Evolutionary conservation across 768 basidiomycete genomes (phyloP).

Genomic region (Termitomyces sp.): DNA sequence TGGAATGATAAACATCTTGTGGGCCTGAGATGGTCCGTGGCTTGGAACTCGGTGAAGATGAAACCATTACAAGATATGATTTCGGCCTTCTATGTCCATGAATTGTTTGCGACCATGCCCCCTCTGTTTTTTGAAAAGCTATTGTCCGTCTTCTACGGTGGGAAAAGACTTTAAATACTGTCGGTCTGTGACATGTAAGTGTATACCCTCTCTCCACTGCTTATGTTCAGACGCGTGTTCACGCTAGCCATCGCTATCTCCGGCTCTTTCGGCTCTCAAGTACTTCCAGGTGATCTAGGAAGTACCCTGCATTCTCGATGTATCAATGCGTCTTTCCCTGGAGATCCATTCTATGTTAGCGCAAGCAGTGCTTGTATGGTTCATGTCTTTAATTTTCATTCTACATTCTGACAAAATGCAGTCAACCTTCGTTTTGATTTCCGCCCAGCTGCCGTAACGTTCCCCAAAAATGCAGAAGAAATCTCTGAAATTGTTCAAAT

Average conservation of each 20-base stretch:
- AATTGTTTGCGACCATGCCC: too few species aligned
- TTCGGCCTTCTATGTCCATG: too few species aligned
- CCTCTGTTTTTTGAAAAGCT: too few species aligned
- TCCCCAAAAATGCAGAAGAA: constrained; percentile 27
- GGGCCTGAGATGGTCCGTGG: too few species aligned
- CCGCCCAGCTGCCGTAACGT: constrained; percentile 32
- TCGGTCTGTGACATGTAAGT: neutral
- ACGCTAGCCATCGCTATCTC: neutral
- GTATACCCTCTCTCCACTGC: neutral
- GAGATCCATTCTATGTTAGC: neutral
- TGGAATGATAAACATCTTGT: too few species aligned
- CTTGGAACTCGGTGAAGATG: too few species aligned
- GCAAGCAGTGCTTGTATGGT: constrained; percentile 14
- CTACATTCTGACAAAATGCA: neutral
- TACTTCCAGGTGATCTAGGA: neutral
- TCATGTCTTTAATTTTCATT: neutral
- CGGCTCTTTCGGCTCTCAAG: neutral
- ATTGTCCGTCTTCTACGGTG: too few species aligned
- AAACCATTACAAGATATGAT: neutral
- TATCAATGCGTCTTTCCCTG: too few species aligned
- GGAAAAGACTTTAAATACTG: too few species aligned
- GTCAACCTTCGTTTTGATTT: constrained; percentile 37
- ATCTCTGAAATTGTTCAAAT: constrained; percentile 32
- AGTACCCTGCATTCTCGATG: too few species aligned
- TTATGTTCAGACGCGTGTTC: neutral